Percentiles rank a stretch among this genome's conserved stretches.
These are phyloP conservation scores for Neurospora sp. DNA, from an alignment of 495 filamentous ascomycete genomes.

Conservation along the genomic window DNA sequence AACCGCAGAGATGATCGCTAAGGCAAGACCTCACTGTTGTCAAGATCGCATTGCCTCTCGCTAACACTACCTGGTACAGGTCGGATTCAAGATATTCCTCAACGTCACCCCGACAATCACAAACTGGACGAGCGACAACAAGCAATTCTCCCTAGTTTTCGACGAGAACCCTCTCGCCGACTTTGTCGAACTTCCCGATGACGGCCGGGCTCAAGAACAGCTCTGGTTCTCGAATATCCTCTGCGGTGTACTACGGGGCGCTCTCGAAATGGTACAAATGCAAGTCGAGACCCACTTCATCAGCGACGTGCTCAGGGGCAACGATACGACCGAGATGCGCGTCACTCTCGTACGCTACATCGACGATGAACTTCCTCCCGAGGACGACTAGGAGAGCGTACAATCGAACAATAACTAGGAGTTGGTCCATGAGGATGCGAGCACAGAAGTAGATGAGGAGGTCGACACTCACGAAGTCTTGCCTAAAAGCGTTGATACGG, in stretches of 20 bases:
- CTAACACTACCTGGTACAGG: conserved; percentile 36
- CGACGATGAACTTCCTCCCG: conserved; percentile 93
- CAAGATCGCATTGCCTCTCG: background rate
- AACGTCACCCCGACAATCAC: conserved; percentile 93
- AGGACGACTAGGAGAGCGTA: conserved; percentile 61
- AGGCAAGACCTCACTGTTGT: conserved; percentile 42
- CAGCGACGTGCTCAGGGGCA: conserved; percentile 85
- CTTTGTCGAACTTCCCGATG: conserved; percentile 94
- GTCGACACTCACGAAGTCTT: background rate
- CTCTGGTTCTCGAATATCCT: conserved; percentile 98
- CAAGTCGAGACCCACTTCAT: conserved; percentile 96
- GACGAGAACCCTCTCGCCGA: conserved; percentile 96
- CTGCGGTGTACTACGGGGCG: conserved; percentile 82
- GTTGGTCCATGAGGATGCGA: background rate
- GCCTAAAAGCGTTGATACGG: background rate
- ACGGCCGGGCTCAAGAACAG: conserved; percentile 91
- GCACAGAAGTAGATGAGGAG: background rate
- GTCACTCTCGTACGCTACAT: conserved; percentile 89
- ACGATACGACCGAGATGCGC: conserved; percentile 96
- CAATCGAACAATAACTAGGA: background rate
- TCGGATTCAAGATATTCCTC: conserved; percentile 98
- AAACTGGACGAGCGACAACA: conserved; percentile 92
- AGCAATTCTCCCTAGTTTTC: conserved; percentile 90
- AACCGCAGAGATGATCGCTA: conserved; percentile 92
- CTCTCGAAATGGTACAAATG: conserved; percentile 99